Percentiles rank a stretch among this genome's conserved stretches.
phyloP scores from a whole-genome alignment of 441 rosid genomes.

The Pelargonium australe region DNA sequence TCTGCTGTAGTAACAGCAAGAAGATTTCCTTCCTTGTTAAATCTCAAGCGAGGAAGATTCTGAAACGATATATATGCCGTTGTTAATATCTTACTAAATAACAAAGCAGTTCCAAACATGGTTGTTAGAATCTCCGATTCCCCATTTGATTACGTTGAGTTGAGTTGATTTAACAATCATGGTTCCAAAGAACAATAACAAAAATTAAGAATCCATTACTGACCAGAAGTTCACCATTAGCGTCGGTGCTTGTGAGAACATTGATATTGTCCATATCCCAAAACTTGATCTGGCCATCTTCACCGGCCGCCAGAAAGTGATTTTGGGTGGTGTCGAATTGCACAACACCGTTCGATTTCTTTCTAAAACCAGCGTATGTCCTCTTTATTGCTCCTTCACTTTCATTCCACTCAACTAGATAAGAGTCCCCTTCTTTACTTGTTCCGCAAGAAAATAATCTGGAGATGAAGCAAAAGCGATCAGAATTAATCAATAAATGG shows the following conservation, averaged over 20 bases:
- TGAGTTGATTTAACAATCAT: no score
- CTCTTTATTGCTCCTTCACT: slow-evolving; percentile 73
- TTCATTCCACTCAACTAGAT: slow-evolving; percentile 84
- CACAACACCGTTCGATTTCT: slow-evolving; percentile 53
- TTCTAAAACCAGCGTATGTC: slow-evolving; percentile 56
- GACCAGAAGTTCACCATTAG: slow-evolving; percentile 72
- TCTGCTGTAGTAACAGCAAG: slow-evolving; percentile 79
- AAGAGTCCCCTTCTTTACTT: slow-evolving; percentile 68
- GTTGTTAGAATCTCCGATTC: no score
- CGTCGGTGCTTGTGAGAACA: slow-evolving; percentile 45
- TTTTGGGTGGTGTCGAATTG: slow-evolving; percentile 75
- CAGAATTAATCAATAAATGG: not conserved
- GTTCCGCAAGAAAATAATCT: slow-evolving; percentile 81
- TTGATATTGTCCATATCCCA: slow-evolving; percentile 67
- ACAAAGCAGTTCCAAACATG: not conserved
- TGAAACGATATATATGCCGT: slow-evolving; percentile 30
- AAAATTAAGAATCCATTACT: slow-evolving; percentile 11
- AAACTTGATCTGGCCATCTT: slow-evolving; percentile 54
- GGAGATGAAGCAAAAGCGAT: not conserved
- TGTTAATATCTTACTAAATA: not conserved
- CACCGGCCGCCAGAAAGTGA: slow-evolving; percentile 70
- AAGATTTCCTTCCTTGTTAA: slow-evolving; percentile 70
- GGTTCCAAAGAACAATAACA: not conserved
- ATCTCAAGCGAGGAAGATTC: slow-evolving; percentile 70
- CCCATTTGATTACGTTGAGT: no score